phyloP scores from a whole-genome alignment of 305 asterid species.

The Solanum aculeatissimum region DNA sequence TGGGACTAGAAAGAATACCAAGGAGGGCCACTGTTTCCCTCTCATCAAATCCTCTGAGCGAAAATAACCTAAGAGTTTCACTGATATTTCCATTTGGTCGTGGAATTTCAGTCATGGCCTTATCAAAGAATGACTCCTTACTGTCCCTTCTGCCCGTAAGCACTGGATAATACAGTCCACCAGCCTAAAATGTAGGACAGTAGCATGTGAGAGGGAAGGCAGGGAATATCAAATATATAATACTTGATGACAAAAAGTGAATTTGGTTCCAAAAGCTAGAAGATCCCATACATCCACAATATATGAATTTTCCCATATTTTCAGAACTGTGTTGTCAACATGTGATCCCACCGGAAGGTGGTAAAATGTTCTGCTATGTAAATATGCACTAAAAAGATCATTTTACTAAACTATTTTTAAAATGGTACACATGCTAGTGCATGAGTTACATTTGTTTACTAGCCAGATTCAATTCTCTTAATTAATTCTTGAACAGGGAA shows the following conservation, averaged over 20 bases:
- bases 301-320: neutral
- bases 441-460: neutral
- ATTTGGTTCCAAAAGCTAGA: neutral
- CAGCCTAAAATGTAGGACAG: constrained; percentile 9
- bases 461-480: neutral
- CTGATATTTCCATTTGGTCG: neutral
- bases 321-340: neutral
- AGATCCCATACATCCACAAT: neutral
- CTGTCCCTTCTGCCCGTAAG: constrained; percentile 26
- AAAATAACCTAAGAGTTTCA: neutral
- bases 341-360: neutral
- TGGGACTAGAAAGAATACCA: neutral
- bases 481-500: neutral
- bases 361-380: neutral
- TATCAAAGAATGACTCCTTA: constrained; percentile 1
- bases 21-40: constrained; percentile 26
- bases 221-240: neutral
- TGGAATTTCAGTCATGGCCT: constrained; percentile 5
- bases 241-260: neutral
- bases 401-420: neutral
- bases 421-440: neutral
- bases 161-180: constrained; percentile 25
- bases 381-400: neutral
- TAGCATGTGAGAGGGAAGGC: neutral
- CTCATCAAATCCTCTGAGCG: neutral